Evolutionary conservation across 2,329 filamentous ascomycete genomes (phyloP).

Genomic region (Cordyceps militaris): DNA sequence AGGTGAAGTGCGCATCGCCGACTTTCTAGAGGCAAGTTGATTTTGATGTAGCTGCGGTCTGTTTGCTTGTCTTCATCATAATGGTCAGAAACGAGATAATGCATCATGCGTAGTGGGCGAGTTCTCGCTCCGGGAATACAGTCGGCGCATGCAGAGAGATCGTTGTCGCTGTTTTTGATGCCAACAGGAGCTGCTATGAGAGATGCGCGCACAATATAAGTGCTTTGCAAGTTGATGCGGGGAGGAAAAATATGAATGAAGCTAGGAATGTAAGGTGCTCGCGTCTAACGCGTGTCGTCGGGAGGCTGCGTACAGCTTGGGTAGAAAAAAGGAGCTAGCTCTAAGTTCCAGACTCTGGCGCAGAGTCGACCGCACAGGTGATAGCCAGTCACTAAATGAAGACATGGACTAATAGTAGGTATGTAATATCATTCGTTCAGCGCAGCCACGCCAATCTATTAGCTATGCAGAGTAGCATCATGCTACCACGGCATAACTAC

Average conservation of each 20-base stretch:
- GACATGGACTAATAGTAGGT: too few relatives aligned
- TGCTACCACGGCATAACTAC: too few relatives aligned
- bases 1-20: not conserved
- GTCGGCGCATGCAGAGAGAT: not conserved
- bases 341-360: too few relatives aligned
- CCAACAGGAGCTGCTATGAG: not conserved
- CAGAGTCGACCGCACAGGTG: too few relatives aligned
- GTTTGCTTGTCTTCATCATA: not conserved
- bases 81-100: not conserved
- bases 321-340: too few relatives aligned
- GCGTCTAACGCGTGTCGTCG: not conserved
- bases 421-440: too few relatives aligned
- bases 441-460: too few relatives aligned
- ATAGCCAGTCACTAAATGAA: too few relatives aligned
- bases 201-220: not conserved
- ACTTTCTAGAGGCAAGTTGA: not conserved
- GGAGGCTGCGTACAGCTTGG: not conserved
- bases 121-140: not conserved
- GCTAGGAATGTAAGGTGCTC: not conserved
- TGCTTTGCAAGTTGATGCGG: not conserved
- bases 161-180: not conserved
- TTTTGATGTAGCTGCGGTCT: not conserved
- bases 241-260: not conserved
- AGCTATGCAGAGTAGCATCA: too few relatives aligned
- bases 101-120: not conserved